Base-by-base conservation (phyloP, 495 filamentous ascomycete genomes). In the Tuber magnatum region DNA sequence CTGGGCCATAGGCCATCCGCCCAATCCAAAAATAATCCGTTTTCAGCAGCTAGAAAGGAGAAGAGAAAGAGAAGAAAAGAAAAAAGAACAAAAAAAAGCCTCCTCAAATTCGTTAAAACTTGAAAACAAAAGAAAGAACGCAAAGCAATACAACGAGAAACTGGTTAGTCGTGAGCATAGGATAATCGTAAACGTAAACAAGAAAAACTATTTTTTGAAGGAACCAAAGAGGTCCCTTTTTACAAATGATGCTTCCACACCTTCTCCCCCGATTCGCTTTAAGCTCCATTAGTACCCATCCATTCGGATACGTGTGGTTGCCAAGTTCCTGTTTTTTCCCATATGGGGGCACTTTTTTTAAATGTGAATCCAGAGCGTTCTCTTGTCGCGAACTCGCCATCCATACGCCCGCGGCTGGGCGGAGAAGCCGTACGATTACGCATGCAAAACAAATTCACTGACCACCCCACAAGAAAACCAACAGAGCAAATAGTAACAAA, bases 351-450 rank as follows among this genome's bases (percentile, higher is more conserved):
- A 35, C 16, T 35, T 65, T 56, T 65, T 20, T 65, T 20, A 32
- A 65, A 35, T 35, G 56, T 65, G 56, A 35, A 65, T 28, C 28
- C 56, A 65, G 28, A 65, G 28, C n/a, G 56, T 35, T 65, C 56
- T 35, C 28, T 35, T 65, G 56, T 35, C 18, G 56, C 35, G 56
- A 35, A 35, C 56, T 35, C 56, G 56, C 56, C 14, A 65, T 65
- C 56, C 28, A 20, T 65, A 35, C 28, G 6, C 28, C 56, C 56
- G 8, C 32, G 56, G 56, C 56, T 65, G 28, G 56, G 28, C 28
- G 75, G 80, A 83, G 78, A 83, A 83, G 84, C 83, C 84, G 79
- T 83, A 79, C 84, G 84, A 84, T 78, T 81, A 83, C 83, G 81
- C 75, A 77, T 74, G 80, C 73, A 80, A 76, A 75, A 71, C 80